phyloP scores from a whole-genome alignment of 768 basidiomycete species.

The Asterophora parasitica region DNA sequence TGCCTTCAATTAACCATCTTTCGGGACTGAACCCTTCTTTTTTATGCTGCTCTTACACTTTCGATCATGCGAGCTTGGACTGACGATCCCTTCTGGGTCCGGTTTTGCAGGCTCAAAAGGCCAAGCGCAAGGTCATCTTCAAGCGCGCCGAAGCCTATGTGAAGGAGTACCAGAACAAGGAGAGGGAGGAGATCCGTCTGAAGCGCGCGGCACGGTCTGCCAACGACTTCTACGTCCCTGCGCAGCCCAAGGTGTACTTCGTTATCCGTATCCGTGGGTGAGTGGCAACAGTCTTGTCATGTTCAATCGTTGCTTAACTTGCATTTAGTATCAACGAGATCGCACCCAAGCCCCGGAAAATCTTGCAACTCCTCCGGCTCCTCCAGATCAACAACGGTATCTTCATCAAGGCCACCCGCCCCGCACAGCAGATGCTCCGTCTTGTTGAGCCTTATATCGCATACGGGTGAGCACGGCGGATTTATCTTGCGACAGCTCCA shows the following conservation, averaged over 20 bases:
- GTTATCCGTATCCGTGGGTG: constrained; percentile 96
- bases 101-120: constrained; percentile 64
- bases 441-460: constrained; percentile 96
- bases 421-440: constrained; percentile 97
- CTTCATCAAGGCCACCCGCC: constrained; percentile 94
- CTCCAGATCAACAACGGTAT: constrained; percentile 99
- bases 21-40: constrained; percentile 66
- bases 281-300: constrained; percentile 26
- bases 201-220: constrained; percentile 88
- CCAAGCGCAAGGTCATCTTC: constrained; percentile 97
- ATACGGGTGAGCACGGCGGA: constrained; percentile 65
- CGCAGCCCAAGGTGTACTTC: constrained; percentile 96
- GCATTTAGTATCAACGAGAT: constrained; percentile 93
- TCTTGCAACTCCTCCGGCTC: constrained; percentile 95
- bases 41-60: background rate
- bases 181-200: constrained; percentile 94
- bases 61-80: constrained; percentile 1
- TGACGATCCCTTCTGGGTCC: background rate
- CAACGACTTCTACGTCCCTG: constrained; percentile 97
- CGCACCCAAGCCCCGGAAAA: constrained; percentile 98
- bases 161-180: constrained; percentile 89
- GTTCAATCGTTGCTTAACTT: background rate
- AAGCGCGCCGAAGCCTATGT: constrained; percentile 98
- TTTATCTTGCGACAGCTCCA: background rate
- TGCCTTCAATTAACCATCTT: constrained; percentile 89